A percentile compares a stretch with the other conserved stretches of the same genome.
These are phyloP conservation scores for Teratosphaeriaceae sp. DNA, from an alignment of 2,329 filamentous ascomycete genomes.

Conservation along the genomic window DNA sequence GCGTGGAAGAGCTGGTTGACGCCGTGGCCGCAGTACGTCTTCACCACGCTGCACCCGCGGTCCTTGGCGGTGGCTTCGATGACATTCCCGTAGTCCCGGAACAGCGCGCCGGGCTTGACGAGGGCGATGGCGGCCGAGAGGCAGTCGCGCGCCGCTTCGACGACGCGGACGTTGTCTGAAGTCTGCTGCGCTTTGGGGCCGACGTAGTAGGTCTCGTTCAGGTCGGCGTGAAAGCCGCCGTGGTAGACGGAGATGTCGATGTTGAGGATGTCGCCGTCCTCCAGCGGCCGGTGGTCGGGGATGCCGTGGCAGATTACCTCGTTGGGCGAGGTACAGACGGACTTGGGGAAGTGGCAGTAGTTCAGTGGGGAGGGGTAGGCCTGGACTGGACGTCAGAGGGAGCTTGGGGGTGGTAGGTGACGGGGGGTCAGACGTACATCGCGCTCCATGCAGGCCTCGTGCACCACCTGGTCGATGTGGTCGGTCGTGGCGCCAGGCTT, in stretches of 20 bases:
- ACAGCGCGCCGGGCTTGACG: slow-evolving; percentile 87
- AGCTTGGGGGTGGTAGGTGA: not conserved
- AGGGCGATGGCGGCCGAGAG: slow-evolving; percentile 84
- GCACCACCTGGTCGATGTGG: slow-evolving; percentile 88
- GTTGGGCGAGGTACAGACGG: slow-evolving; percentile 91
- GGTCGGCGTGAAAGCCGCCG: slow-evolving; percentile 87
- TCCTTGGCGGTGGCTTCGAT: slow-evolving; percentile 94
- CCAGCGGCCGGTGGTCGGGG: slow-evolving; percentile 76
- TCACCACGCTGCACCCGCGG: slow-evolving; percentile 80
- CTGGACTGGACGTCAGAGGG: slow-evolving; percentile 39
- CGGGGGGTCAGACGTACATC: slow-evolving; percentile 50
- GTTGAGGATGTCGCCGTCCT: slow-evolving; percentile 95
- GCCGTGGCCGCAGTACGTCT: slow-evolving; percentile 93
- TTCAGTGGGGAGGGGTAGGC: slow-evolving; percentile 92
- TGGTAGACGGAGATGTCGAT: slow-evolving; percentile 95
- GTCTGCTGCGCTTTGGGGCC: slow-evolving; percentile 80
- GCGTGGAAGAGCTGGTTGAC: slow-evolving; percentile 92
- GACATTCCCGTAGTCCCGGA: slow-evolving; percentile 86
- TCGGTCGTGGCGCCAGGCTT: slow-evolving; percentile 95
- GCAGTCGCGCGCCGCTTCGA: slow-evolving; percentile 84
- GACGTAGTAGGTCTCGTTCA: slow-evolving; percentile 99
- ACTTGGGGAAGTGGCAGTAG: slow-evolving; percentile 96
- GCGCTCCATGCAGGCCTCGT: slow-evolving; percentile 89
- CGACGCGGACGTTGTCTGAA: slow-evolving; percentile 79
- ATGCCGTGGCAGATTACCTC: slow-evolving; percentile 99